A percentile compares a stretch with the other conserved stretches of the same genome.
These are phyloP conservation scores for Candida xiaguanensis DNA, from an alignment of 805 yeast genomes.

Conservation along the genomic window DNA sequence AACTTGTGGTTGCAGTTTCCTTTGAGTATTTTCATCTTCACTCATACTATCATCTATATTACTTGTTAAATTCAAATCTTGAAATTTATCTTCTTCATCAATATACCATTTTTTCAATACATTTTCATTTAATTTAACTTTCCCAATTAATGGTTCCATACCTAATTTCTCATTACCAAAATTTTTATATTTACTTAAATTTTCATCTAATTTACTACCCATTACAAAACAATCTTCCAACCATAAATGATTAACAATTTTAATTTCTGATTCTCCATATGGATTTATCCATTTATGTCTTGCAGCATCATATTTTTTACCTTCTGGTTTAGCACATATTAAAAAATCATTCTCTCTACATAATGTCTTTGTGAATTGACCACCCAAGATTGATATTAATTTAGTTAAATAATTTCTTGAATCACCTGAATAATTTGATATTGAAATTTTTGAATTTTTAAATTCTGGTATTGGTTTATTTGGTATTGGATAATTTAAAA, in stretches of 20 bases:
- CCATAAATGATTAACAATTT: constrained; percentile 80
- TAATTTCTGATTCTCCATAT: constrained; percentile 28
- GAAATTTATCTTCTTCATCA: constrained; percentile 5
- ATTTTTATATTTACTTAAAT: constrained; percentile 44
- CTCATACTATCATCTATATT: constrained; percentile 28
- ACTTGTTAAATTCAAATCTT: constrained; percentile 12
- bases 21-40: constrained; percentile 19
- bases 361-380: constrained; percentile 63
- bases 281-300: constrained; percentile 50
- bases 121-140: constrained; percentile 40
- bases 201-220: constrained; percentile 49
- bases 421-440: constrained; percentile 83
- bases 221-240: constrained; percentile 68
- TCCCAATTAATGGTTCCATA: constrained; percentile 49
- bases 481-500: constrained; percentile 72
- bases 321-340: constrained; percentile 61
- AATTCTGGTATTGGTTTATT: constrained; percentile 50
- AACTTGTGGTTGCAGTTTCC: neutral
- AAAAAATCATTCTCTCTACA: constrained; percentile 67
- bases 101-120: constrained; percentile 38
- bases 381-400: constrained; percentile 69
- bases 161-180: constrained; percentile 39
- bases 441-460: constrained; percentile 52
- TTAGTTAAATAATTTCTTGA: constrained; percentile 69
- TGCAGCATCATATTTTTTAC: constrained; percentile 76